A percentile compares a stretch with the other conserved stretches of the same genome.
Conservation (phyloP, 2,329 filamentous ascomycete genomes). For the Rhynchosporium graminicola region DNA sequence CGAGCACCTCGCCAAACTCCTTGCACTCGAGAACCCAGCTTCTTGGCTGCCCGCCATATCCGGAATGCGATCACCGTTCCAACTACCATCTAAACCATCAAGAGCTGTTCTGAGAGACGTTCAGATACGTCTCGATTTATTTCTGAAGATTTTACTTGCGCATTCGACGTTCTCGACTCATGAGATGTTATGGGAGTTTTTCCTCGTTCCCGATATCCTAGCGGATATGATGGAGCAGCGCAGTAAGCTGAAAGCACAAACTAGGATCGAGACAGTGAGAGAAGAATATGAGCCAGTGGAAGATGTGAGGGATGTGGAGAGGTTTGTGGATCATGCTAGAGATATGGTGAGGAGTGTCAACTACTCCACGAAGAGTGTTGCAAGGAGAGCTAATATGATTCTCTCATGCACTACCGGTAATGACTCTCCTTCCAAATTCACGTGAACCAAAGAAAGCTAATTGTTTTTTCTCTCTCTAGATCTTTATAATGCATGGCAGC, state of each 20-base stretch:
- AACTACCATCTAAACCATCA: conserved; percentile 90
- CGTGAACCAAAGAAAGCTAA: conserved; percentile 33
- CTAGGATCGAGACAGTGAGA: conserved; percentile 77
- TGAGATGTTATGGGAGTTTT: conserved; percentile 99
- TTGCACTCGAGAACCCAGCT: conserved; percentile 87
- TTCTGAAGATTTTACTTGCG: conserved; percentile 79
- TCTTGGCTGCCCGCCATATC: conserved; percentile 87
- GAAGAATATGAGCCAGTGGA: conserved; percentile 87
- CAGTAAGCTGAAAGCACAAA: conserved; percentile 82
- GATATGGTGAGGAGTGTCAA: conserved; percentile 87
- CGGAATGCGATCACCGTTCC: conserved; percentile 81
- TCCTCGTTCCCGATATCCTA: conserved; percentile 92
- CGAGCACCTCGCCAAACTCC: conserved; percentile 80
- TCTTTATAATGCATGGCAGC: conserved; percentile 63
- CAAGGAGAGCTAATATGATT: conserved; percentile 75
- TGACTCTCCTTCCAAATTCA: conserved; percentile 26
- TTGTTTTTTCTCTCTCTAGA: conserved; percentile 49
- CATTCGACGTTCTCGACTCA: conserved; percentile 95
- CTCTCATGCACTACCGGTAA: conserved; percentile 64
- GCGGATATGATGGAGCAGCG: conserved; percentile 86
- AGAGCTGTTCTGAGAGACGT: conserved; percentile 83
- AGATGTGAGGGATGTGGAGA: conserved; percentile 84
- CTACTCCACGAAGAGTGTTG: conserved; percentile 77
- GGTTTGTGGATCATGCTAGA: conserved; percentile 87
- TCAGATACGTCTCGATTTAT: conserved; percentile 82